These are phyloP conservation scores for Neurospora sp. DNA, from an alignment of 495 filamentous ascomycete genomes.

Conservation along the genomic window DNA sequence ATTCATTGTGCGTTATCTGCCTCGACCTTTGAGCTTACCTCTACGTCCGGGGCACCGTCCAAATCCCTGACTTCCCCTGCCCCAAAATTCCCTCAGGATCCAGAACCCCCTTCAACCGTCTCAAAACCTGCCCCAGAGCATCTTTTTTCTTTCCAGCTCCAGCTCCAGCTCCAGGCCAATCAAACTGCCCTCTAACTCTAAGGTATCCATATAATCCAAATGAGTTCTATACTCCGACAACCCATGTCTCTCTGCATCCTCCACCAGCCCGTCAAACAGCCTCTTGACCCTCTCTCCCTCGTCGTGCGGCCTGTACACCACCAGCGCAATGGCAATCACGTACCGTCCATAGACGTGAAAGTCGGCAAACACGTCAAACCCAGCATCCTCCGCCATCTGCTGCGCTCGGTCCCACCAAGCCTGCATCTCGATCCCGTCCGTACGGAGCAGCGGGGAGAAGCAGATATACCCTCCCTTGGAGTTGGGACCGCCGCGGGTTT, in stretches of 20 bases:
- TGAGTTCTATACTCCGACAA: slow-evolving; percentile 25
- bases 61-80: slow-evolving; percentile 17
- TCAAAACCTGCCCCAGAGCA: slow-evolving; percentile 20
- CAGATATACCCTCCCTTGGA: background rate
- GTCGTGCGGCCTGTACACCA: slow-evolving; percentile 23
- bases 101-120: slow-evolving; percentile 12
- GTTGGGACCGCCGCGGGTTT: background rate
- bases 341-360: slow-evolving; percentile 6
- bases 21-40: background rate
- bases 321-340: slow-evolving; percentile 16
- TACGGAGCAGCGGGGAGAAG: background rate
- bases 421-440: background rate
- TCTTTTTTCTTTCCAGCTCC: slow-evolving; percentile 22
- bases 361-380: slow-evolving; percentile 4
- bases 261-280: slow-evolving; percentile 16
- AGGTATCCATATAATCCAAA: slow-evolving; percentile 22
- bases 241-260: slow-evolving; percentile 18
- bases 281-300: slow-evolving; percentile 15
- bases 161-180: background rate
- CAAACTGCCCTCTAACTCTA: background rate
- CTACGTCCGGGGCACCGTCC: background rate
- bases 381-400: background rate
- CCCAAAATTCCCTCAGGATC: slow-evolving; percentile 17
- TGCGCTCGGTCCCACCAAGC: background rate
- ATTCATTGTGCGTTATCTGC: background rate